phyloP scores from a whole-genome alignment of 2,329 filamentous ascomycete genomes.

The Penicillium freii region DNA sequence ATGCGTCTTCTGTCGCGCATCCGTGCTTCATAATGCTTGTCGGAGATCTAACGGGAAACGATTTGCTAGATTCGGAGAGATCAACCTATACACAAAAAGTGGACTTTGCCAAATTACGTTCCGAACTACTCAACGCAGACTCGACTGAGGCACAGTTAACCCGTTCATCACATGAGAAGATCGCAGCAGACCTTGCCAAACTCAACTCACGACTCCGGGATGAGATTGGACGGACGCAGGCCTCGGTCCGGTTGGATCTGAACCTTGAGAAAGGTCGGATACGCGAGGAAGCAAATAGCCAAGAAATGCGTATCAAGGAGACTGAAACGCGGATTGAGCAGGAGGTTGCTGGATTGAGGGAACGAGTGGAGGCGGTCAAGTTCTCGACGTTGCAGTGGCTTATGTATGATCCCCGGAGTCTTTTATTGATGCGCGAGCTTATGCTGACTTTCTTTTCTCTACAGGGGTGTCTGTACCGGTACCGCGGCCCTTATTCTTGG shows the following conservation, averaged over 20 bases:
- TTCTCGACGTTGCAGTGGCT: slow-evolving; percentile 98
- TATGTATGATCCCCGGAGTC: slow-evolving; percentile 64
- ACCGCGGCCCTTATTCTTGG: slow-evolving; percentile 65
- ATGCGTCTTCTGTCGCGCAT: background rate
- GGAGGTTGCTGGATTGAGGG: slow-evolving; percentile 84
- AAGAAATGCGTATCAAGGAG: slow-evolving; percentile 98
- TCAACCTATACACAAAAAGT: slow-evolving; percentile 78
- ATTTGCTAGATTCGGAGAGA: slow-evolving; percentile 46
- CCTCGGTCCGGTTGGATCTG: slow-evolving; percentile 84
- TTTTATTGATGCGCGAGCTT: background rate
- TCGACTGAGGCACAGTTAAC: slow-evolving; percentile 88
- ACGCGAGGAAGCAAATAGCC: slow-evolving; percentile 89
- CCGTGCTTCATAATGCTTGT: background rate
- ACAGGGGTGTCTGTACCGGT: slow-evolving; percentile 63
- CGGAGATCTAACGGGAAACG: background rate
- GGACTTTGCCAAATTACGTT: slow-evolving; percentile 95
- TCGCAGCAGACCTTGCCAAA: slow-evolving; percentile 94
- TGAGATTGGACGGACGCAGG: slow-evolving; percentile 91
- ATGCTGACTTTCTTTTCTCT: slow-evolving; percentile 28
- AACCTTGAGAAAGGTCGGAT: slow-evolving; percentile 97
- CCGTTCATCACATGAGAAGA: slow-evolving; percentile 81
- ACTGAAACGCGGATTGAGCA: slow-evolving; percentile 98
- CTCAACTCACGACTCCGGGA: slow-evolving; percentile 84
- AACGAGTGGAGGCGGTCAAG: slow-evolving; percentile 95
- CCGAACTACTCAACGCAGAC: slow-evolving; percentile 87